These are phyloP conservation scores for Aspergillus amoenus DNA, from an alignment of 2,329 filamentous ascomycete genomes.

Conservation along the genomic window DNA sequence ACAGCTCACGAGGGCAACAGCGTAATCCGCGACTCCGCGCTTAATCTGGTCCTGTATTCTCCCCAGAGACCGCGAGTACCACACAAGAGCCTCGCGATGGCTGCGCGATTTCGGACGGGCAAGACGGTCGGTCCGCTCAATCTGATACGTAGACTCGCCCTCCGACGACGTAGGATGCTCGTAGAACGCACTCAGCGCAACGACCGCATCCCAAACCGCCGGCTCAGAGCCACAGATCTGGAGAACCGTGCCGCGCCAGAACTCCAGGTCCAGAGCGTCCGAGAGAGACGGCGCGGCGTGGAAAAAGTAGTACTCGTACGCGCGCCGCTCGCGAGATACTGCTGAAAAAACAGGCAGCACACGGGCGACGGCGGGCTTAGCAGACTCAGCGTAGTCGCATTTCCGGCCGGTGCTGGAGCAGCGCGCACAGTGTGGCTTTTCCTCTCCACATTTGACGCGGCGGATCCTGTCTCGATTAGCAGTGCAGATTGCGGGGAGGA, in stretches of 20 bases:
- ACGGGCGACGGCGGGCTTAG: neutral
- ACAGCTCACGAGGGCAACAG: neutral
- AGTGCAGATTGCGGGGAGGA: slow-evolving; percentile 10
- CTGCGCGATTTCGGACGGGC: neutral
- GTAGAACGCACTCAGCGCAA: slow-evolving; percentile 22
- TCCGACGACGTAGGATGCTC: slow-evolving; percentile 10
- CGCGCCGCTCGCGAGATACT: slow-evolving; percentile 20
- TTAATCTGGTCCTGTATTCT: neutral
- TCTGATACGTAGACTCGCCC: neutral
- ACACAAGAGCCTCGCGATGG: neutral
- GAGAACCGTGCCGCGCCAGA: slow-evolving; percentile 23
- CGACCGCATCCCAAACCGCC: slow-evolving; percentile 26
- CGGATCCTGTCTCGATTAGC: slow-evolving; percentile 17
- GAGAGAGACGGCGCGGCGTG: slow-evolving; percentile 17
- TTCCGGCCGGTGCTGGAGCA: no score
- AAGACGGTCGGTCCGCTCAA: neutral
- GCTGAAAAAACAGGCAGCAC: slow-evolving; percentile 2
- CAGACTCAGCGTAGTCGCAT: neutral
- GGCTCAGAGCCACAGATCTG: slow-evolving; percentile 24
- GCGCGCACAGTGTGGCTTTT: slow-evolving; percentile 20
- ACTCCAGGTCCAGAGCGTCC: slow-evolving; percentile 16
- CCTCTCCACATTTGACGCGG: slow-evolving; percentile 28
- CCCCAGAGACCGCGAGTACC: slow-evolving; percentile 1
- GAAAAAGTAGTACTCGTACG: slow-evolving; percentile 26
- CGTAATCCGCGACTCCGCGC: neutral